These are phyloP conservation scores for Cryptosporidium ryanae DNA, from an alignment of 169 alveolate genomes.

Conservation along the genomic window DNA sequence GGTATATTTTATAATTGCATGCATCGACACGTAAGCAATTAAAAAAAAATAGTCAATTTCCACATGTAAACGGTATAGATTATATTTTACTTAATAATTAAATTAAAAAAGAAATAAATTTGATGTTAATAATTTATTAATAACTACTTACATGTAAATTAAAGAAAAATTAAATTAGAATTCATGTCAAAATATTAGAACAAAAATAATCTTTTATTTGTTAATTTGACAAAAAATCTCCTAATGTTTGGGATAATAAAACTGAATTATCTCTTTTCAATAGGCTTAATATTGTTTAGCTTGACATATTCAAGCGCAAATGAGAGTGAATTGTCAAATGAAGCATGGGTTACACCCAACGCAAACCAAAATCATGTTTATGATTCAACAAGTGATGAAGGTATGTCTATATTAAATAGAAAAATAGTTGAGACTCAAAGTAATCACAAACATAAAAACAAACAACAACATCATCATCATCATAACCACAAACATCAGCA, in stretches of 20 bases:
- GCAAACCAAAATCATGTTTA: slow-evolving; percentile 1
- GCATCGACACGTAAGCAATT: slow-evolving; percentile 39
- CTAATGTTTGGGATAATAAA: slow-evolving; percentile 30
- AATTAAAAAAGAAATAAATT: too few species aligned
- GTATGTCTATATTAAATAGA: slow-evolving; percentile 51
- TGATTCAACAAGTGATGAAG: slow-evolving; percentile 42
- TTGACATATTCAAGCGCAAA: slow-evolving; percentile 13
- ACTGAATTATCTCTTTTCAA: not conserved
- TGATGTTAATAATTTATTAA: too few species aligned
- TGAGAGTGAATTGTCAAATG: slow-evolving; percentile 3
- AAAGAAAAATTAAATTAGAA: too few species aligned
- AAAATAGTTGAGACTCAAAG: slow-evolving; percentile 47
- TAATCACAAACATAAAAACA: not conserved
- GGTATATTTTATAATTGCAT: too few species aligned
- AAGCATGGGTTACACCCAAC: slow-evolving; percentile 59
- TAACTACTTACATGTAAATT: too few species aligned
- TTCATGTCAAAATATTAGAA: too few species aligned
- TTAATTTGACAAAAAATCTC: not conserved
- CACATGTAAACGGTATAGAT: slow-evolving; percentile 43
- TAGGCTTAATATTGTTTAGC: slow-evolving; percentile 27
- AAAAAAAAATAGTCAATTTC: not conserved
- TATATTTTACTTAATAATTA: not conserved
- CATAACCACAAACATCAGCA: not conserved
- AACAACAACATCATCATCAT: slow-evolving; percentile 6
- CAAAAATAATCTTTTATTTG: too few species aligned